phyloP scores from a whole-genome alignment of 2,329 filamentous ascomycete genomes.

The Colletotrichum higginsianum region DNA sequence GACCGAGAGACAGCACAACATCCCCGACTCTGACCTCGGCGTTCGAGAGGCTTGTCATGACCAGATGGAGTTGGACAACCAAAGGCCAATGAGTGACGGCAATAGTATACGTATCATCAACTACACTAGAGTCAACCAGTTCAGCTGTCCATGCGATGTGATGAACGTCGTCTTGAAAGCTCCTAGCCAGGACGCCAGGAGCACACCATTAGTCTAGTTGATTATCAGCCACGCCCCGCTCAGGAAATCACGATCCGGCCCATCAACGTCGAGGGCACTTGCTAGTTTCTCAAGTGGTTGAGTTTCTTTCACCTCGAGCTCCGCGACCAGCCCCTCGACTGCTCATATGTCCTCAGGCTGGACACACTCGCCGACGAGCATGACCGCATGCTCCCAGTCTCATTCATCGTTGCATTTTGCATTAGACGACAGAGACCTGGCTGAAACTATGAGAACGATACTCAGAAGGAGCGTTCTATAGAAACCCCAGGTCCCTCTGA shows the following conservation, averaged over 20 bases:
- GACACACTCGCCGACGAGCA: neutral
- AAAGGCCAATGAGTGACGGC: neutral
- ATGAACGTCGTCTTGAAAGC: neutral
- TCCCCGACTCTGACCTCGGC: too few species aligned
- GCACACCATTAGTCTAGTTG: neutral
- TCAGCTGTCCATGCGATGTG: neutral
- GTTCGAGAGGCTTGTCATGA: neutral
- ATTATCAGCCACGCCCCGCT: neutral
- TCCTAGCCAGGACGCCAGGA: neutral
- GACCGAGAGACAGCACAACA: neutral
- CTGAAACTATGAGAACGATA: neutral
- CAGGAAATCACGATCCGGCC: neutral
- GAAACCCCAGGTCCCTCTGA: neutral
- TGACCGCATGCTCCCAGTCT: neutral
- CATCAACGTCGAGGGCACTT: neutral
- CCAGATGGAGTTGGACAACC: neutral
- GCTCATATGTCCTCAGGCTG: neutral
- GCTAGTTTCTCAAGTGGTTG: neutral
- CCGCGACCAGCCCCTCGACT: neutral
- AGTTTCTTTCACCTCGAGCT: neutral
- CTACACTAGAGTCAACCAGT: neutral
- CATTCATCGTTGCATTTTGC: neutral
- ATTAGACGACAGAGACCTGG: neutral
- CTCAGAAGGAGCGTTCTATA: neutral
- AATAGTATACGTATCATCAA: neutral